phyloP scores from a whole-genome alignment of 768 basidiomycete species.

The Candolleomyces aberdarensis region DNA sequence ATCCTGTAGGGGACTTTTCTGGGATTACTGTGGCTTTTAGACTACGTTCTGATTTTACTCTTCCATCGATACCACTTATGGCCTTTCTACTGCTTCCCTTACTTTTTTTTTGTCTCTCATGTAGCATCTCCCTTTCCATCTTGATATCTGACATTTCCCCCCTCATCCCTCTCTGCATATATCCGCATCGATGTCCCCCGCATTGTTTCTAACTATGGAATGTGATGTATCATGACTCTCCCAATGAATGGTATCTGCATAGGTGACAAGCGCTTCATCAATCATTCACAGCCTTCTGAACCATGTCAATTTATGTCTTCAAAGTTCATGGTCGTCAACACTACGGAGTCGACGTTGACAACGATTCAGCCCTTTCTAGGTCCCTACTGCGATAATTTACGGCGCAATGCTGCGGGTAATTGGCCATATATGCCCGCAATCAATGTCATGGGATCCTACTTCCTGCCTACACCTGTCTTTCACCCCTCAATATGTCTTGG shows the following conservation, averaged over 20 bases:
- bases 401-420: background rate
- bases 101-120: conserved; percentile 18
- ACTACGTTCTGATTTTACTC: conserved; percentile 59
- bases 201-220: conserved; percentile 13
- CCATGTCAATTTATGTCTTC: background rate
- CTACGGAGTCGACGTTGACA: too few species aligned
- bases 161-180: conserved; percentile 15
- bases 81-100: conserved; percentile 23
- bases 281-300: background rate
- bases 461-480: conserved; percentile 4
- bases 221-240: conserved; percentile 4
- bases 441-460: conserved; percentile 3
- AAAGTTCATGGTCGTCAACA: background rate
- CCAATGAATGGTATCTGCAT: background rate
- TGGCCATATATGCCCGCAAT: background rate
- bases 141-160: conserved; percentile 20
- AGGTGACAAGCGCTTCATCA: conserved; percentile 3
- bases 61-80: conserved; percentile 79
- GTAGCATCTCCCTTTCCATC: conserved; percentile 18
- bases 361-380: too few species aligned
- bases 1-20: conserved; percentile 74
- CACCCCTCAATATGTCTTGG: conserved; percentile 23
- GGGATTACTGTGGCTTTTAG: conserved; percentile 64
- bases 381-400: background rate
- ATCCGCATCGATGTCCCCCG: conserved; percentile 14